Conservation (phyloP, 345 rosid genomes). For the Eucalyptus polybractea region DNA sequence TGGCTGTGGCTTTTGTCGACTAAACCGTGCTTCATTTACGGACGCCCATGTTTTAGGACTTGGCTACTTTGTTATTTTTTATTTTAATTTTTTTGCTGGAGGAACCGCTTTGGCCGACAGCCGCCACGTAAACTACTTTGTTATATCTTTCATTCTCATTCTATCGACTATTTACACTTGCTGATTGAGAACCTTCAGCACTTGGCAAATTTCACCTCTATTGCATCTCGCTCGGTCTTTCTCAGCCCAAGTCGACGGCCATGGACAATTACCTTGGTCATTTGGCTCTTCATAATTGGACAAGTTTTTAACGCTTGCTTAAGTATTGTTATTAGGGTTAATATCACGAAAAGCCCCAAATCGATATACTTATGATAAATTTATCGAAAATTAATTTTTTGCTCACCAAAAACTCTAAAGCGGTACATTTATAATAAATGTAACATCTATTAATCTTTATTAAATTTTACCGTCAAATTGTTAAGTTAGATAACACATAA, state of each 20-base stretch:
- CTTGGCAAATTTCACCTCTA: neutral
- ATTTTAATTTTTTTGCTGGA: too few species aligned
- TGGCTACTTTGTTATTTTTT: neutral
- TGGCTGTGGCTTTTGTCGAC: neutral
- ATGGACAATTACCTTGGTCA: neutral
- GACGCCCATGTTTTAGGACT: neutral
- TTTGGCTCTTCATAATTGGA: neutral
- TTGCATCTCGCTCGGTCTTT: neutral
- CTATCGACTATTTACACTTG: rapidly evolving
- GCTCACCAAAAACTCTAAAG: rapidly evolving
- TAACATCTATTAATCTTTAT: rapidly evolving
- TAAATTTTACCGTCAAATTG: rapidly evolving
- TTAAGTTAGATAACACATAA: rapidly evolving
- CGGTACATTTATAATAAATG: rapidly evolving
- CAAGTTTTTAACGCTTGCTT: neutral
- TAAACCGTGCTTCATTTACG: neutral
- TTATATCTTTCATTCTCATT: neutral
- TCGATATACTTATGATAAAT: rapidly evolving
- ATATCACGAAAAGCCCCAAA: rapidly evolving
- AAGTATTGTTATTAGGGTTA: too few species aligned
- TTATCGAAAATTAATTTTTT: rapidly evolving
- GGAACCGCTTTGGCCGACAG: too few species aligned
- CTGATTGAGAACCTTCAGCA: neutral
- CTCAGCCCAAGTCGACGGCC: neutral
- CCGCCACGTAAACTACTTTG: too few species aligned